These are phyloP conservation scores for Hanseniaspora singularis DNA, from an alignment of 805 yeast species.

Conservation along the genomic window DNA sequence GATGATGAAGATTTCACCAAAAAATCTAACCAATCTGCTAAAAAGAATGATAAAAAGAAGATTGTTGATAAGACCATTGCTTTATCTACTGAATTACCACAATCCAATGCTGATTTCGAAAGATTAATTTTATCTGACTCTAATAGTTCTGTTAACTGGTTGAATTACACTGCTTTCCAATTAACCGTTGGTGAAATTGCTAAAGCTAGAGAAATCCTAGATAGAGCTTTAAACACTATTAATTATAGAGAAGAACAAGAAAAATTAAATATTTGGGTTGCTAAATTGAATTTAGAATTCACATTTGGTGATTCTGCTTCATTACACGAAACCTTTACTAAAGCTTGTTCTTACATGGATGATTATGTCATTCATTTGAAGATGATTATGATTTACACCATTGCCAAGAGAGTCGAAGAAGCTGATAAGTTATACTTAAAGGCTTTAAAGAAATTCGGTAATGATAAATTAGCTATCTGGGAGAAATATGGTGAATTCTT, in stretches of 20 bases:
- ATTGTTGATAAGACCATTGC: conserved; percentile 78
- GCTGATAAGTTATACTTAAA: conserved; percentile 58
- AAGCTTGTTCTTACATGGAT: conserved; percentile 87
- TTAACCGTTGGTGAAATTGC: conserved; percentile 87
- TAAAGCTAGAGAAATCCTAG: conserved; percentile 85
- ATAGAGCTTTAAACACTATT: conserved; percentile 83
- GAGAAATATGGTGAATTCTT: conserved; percentile 66
- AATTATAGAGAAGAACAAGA: conserved; percentile 85
- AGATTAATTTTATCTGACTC: conserved; percentile 85
- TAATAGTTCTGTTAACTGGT: conserved; percentile 87
- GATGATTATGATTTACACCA: conserved; percentile 58
- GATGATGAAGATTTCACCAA: conserved; percentile 42
- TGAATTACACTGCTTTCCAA: conserved; percentile 97
- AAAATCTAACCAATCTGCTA: conserved; percentile 33
- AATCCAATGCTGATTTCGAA: conserved; percentile 84
- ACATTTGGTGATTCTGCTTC: conserved; percentile 82
- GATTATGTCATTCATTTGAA: conserved; percentile 68
- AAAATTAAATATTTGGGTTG: conserved; percentile 91
- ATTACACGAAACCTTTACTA: conserved; percentile 65
- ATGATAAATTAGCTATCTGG: conserved; percentile 61
- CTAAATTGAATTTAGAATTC: conserved; percentile 83
- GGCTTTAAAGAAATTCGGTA: conserved; percentile 71
- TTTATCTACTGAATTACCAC: conserved; percentile 74
- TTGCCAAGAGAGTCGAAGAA: conserved; percentile 57
- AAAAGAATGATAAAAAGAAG: conserved; percentile 31